Base-by-base conservation (phyloP, 352 stramenopile genomes). In the Globisporangium spiculum region DNA sequence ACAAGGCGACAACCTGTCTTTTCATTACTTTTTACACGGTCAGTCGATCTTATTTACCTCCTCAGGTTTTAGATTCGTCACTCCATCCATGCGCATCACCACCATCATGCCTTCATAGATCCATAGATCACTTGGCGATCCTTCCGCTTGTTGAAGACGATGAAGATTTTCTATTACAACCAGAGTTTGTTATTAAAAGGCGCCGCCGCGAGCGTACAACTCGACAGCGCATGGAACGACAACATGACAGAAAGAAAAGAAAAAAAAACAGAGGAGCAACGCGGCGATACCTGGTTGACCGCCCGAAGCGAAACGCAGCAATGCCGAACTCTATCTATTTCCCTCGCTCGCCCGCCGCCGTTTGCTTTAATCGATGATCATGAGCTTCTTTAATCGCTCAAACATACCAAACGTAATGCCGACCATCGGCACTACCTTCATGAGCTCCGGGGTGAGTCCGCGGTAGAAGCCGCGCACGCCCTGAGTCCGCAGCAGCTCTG, bases 351-450 rank as follows among this genome's bases (percentile, higher is more conserved):
- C 69, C 7, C 8, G 2, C 12, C 24, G 22, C 9, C 27, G 22
- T 0, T 16, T 41, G 58, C 69, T 67, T 88, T 83, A 84, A 62
- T 96, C 82, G 75, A 93, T 75, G 63, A 89, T 69, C 59, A 98
- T 80, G 63, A 96, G 60, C 59, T 96, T 90, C 76, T 98, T 98
- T 72, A 98, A 86, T 61, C 83, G 85, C 75, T 99, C 96, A 76
- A 98, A 99, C 27, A 95, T 94, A 65, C 91, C 86, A 65, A 99
- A 99, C 58, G 97, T 98, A 63, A 97, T 98, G 22, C 93, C 93
- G 46, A 99, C 96, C 94, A 99, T 98, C 6, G 96, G 96, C 63
- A 98, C 89, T 22, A 99, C 96, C 73, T 99, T 99, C 81, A 99
- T 89, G 63, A 98, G 78, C 78, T 99, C 96, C 7, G 96, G 94